Percentiles rank a stretch among this genome's conserved stretches.
Conservation (phyloP, 306 rosid species). For the Ceratonia siliqua region DNA sequence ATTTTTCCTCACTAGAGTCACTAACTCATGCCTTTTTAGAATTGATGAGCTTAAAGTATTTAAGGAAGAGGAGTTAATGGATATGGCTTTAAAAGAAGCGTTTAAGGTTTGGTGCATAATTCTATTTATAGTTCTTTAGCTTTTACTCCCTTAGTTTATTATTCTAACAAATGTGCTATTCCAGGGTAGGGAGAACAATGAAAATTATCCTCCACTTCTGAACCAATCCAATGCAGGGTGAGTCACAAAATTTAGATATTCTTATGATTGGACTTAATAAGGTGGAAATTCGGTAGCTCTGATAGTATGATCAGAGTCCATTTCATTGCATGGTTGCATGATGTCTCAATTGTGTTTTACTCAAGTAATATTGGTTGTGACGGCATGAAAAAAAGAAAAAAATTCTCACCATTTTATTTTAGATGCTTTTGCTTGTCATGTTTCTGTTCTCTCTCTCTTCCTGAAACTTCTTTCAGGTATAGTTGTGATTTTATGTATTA, state of each 20-base stretch:
- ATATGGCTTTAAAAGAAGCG: conserved; percentile 74
- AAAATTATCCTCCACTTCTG: conserved; percentile 31
- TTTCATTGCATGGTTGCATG: background rate
- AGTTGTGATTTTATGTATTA: background rate
- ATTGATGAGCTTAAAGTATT: conserved; percentile 76
- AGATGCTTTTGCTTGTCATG: background rate
- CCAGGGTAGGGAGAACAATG: conserved; percentile 38
- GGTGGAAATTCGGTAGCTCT: background rate
- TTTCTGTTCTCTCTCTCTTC: conserved; percentile 6
- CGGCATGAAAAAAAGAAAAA: background rate
- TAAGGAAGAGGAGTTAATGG: conserved; percentile 74
- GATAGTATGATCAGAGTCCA: background rate
- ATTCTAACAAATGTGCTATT: background rate
- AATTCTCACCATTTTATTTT: background rate
- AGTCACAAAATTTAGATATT: background rate
- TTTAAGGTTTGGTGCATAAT: conserved; percentile 39
- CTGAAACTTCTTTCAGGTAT: background rate
- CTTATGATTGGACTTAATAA: background rate
- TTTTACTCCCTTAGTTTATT: background rate
- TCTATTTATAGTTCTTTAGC: background rate
- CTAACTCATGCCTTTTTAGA: conserved; percentile 39
- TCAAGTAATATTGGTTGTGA: background rate
- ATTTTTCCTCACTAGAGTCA: background rate
- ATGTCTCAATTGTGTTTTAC: conserved; percentile 1
- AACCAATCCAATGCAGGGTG: conserved; percentile 41